Percentiles rank a stretch among this genome's conserved stretches.
phyloP scores from a whole-genome alignment of 1,139 yeast species.

The Taiozyma onychis region DNA sequence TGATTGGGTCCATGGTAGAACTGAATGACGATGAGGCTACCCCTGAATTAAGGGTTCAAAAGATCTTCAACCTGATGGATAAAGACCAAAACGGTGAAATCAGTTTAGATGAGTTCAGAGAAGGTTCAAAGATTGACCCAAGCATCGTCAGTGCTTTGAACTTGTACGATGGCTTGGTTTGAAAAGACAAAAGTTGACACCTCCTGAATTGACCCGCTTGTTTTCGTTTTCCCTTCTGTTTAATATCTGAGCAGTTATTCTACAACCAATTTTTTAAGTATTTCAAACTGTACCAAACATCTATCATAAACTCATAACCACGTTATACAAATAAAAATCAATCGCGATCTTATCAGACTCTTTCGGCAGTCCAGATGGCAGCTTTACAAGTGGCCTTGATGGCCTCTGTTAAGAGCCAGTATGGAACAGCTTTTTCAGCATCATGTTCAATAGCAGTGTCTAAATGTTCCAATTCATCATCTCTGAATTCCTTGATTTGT shows the following conservation, averaged over 20 bases:
- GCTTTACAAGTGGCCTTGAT: conserved; percentile 77
- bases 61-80: conserved; percentile 70
- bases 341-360: conserved; percentile 31
- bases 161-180: conserved; percentile 75
- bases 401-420: conserved; percentile 78
- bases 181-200: conserved; percentile 10
- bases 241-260: not conserved
- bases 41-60: conserved; percentile 81
- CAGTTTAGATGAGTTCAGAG: conserved; percentile 75
- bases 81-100: conserved; percentile 67
- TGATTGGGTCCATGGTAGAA: conserved; percentile 94
- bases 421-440: conserved; percentile 91
- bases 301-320: not conserved
- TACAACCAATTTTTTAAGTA: not conserved
- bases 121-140: conserved; percentile 76
- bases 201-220: not conserved
- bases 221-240: not conserved
- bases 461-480: conserved; percentile 92
- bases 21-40: conserved; percentile 89
- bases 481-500: conserved; percentile 74
- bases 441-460: conserved; percentile 91
- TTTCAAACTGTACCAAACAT: not conserved
- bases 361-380: conserved; percentile 92
- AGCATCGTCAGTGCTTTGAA: conserved; percentile 75
- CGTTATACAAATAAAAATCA: conserved; percentile 23